phyloP scores from a whole-genome alignment of 768 basidiomycete genomes.

The Phanerochaete sordida region DNA sequence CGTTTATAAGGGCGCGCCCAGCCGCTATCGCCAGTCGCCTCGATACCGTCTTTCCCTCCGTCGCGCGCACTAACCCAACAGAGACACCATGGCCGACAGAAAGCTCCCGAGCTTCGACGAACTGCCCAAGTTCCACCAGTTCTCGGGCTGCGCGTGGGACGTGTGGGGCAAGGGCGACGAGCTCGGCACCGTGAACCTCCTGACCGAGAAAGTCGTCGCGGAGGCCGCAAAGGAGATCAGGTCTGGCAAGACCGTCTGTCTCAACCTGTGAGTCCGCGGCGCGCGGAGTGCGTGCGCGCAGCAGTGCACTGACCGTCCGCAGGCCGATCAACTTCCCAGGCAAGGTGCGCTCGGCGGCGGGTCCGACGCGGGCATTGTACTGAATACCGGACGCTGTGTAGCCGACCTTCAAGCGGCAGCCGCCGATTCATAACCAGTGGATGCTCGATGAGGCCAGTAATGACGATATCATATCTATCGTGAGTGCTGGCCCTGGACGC shows the following conservation, averaged over 20 bases:
- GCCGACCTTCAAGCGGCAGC: conserved; percentile 55
- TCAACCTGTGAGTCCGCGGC: background rate
- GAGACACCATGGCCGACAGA: conserved; percentile 10
- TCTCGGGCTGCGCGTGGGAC: conserved; percentile 62
- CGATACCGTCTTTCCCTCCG: background rate
- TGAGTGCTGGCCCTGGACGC: conserved; percentile 4
- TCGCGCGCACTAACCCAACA: background rate
- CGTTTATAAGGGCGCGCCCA: background rate
- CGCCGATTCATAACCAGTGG: conserved; percentile 47
- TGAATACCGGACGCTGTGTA: conserved; percentile 19
- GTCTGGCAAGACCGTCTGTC: conserved; percentile 18
- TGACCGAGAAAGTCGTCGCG: conserved; percentile 58
- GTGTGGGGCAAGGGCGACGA: conserved; percentile 66
- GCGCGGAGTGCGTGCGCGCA: background rate
- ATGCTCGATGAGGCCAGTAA: conserved; percentile 14
- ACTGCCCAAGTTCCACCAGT: conserved; percentile 38
- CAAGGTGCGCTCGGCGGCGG: conserved; percentile 39
- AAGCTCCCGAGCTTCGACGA: conserved; percentile 46
- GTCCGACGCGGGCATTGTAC: no score
- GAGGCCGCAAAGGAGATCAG: conserved; percentile 52
- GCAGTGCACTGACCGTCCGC: background rate
- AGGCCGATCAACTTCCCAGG: conserved; percentile 70
- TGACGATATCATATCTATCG: conserved; percentile 24
- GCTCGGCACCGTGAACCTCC: conserved; percentile 62
- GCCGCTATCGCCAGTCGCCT: background rate